Base-by-base conservation (phyloP, 202 grass and related monocot species). In the Setaria italica region DNA sequence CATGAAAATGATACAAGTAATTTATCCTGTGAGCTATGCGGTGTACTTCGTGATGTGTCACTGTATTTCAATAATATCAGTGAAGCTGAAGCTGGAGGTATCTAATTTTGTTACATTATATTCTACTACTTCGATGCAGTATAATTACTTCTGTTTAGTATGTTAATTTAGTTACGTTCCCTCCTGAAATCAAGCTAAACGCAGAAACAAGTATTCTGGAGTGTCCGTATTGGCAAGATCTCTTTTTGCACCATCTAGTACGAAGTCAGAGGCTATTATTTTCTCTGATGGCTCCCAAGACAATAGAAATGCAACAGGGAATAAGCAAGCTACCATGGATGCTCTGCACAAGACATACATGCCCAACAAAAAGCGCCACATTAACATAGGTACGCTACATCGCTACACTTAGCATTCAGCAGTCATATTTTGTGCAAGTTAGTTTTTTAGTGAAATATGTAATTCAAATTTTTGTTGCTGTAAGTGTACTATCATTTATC, bases 141-240 rank as follows among this genome's bases (percentile, higher is more conserved):
- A 62, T 74, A 68, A 56, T 37, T 89, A 15, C 0, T 75, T 45
- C 16, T 25, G 10, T 84, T 49, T 86, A 29, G 35, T 64, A 39
- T 56, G 59, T 73, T 65, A 78, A 76, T 72, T 47, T 85, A 33
- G 35, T 32, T 80, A 37, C 56, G 35, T 81, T 71, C 64, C 62
- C 66, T 81, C 47, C 57, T 86, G 55, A 77, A 65, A 84, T 93
- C 34, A 80, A 98, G 95, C 86, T 59, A 84, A 94, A 64, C 67
- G 50, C 67, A 89, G 64, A 89, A 81, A 39, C 75, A 91, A 75
- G 66, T 42, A 85, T 86, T 94, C 62, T 58, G 84, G 80, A 67
- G 84, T 87, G 68, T 98, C 93, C 77, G 70, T 88, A 86, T 79
- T 94, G 84, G 93, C 89, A 72, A 94, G 70, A 84, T 90, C 90